Conservation (phyloP, 83 land plant species). For the Picea abies region DNA sequence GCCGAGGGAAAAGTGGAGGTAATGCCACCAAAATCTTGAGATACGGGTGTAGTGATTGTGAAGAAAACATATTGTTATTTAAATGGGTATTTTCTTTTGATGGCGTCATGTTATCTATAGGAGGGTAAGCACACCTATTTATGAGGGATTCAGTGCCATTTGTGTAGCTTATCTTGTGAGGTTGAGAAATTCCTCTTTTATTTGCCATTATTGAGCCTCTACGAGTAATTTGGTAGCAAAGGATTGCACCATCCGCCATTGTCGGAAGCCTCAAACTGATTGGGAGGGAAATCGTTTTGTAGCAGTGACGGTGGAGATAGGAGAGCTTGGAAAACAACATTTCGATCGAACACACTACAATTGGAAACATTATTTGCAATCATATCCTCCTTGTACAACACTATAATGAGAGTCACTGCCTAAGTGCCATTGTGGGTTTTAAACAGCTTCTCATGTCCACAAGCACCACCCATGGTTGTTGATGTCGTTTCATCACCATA, state of each 20-base stretch:
- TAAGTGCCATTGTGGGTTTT: conserved; percentile 2
- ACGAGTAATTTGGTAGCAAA: background rate
- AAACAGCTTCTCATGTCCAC: conserved; percentile 37
- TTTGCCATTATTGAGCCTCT: too few species aligned
- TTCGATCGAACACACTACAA: conserved; percentile 3
- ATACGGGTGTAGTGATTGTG: conserved; percentile 74
- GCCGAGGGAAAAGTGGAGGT: too few species aligned
- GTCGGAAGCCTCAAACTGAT: conserved; percentile 33
- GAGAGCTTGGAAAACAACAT: conserved; percentile 16
- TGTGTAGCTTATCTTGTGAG: too few species aligned
- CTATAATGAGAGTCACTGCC: too few species aligned
- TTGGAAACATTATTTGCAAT: conserved; percentile 20
- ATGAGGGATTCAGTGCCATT: too few species aligned
- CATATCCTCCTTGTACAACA: conserved; percentile 10
- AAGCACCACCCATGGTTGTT: conserved; percentile 50
- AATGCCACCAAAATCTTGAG: conserved; percentile 32
- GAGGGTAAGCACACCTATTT: too few species aligned
- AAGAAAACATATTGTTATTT: conserved; percentile 37
- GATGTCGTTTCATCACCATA: conserved; percentile 59
- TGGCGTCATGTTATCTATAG: too few species aligned
- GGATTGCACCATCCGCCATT: conserved; percentile 29
- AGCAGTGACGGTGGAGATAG: conserved; percentile 10
- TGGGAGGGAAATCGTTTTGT: conserved; percentile 22
- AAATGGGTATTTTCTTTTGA: too few species aligned
- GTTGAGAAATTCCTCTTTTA: too few species aligned